Conservation (phyloP, 495 filamentous ascomycete genomes). For the Penicillium cinerascens region DNA sequence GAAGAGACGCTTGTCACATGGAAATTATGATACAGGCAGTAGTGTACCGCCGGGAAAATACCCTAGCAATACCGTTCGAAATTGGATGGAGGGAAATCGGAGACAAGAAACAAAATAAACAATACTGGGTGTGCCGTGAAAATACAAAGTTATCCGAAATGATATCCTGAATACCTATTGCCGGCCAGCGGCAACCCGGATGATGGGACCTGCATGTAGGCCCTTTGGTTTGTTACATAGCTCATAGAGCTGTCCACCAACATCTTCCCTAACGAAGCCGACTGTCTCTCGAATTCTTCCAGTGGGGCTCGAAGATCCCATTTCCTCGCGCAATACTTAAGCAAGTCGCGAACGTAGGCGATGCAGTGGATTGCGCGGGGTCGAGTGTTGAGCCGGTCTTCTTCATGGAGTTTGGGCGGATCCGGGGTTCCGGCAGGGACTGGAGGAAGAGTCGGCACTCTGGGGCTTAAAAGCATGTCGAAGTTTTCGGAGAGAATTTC, state of each 20-base stretch:
- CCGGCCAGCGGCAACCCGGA: slow-evolving; percentile 25
- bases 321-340: slow-evolving; percentile 31
- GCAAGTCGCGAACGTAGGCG: slow-evolving; percentile 28
- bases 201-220: slow-evolving; percentile 4
- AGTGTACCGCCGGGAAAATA: no score
- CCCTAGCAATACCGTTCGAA: background rate
- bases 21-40: no score
- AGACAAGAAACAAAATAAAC: background rate
- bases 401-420: slow-evolving; percentile 34
- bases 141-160: slow-evolving; percentile 10
- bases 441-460: slow-evolving; percentile 29
- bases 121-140: background rate
- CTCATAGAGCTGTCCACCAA: slow-evolving; percentile 11
- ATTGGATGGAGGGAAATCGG: background rate
- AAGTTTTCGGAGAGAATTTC: slow-evolving; percentile 30
- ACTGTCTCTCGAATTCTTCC: slow-evolving; percentile 32
- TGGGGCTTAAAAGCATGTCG: slow-evolving; percentile 33
- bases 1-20: no score
- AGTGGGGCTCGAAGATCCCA: slow-evolving; percentile 32
- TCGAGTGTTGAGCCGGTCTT: slow-evolving; percentile 36
- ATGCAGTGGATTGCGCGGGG: slow-evolving; percentile 37
- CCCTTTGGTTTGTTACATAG: slow-evolving; percentile 9
- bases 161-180: slow-evolving; percentile 21
- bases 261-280: slow-evolving; percentile 13
- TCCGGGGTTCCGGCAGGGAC: slow-evolving; percentile 34